Evolutionary conservation across 148 eudicot genomes (phyloP), one percentile per base, ranked within the genome.

Genomic region (Drosera capensis): DNA sequence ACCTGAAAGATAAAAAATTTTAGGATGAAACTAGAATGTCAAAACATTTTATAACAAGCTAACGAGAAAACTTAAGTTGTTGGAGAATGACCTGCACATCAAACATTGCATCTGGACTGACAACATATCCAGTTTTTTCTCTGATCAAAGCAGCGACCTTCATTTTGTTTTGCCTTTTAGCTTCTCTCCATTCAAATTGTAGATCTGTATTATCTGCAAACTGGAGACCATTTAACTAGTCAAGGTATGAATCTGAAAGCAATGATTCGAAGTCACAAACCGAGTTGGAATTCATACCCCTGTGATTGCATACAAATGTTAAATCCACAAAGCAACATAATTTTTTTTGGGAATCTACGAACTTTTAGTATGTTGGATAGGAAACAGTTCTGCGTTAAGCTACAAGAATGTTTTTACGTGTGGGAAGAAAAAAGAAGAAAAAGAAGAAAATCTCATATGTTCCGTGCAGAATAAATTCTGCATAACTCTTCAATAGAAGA

Each of bases 81-180:
- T 20, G 15, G 29, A 7, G 15, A 43, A 60, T 23, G 40, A 87
- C 96, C 88, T 87, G 96, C 56, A 82, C 71, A 62, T 87, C 96
- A 62, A 87, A 87, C 94, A 87, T 87, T 49, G 90, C 94, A 61
- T 82, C 96, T 46, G 94, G 94, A 67, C 70, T 74, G 62, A 87
- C 74, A 40, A 74, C 36, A 62, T 87, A 82, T 39, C 94, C 94
- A 8, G 96, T 87, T 58, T 66, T 79, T 51, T 82, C 82, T 72
- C 54, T 74, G 45, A 87, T 36, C 52, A 73, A 74, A 43, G 72
- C 64, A 20, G 66, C 94, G 63, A 68, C 74, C 76, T 74, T 82
- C 59, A 76, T 54, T 59, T 87, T 87, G 71, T 87, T 87, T 41
- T 55, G 70, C 65, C 71, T 70, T 71, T 87, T 86, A 48, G 88